Evolutionary conservation across 129 eudicot species (phyloP).

Genomic region (Logfia minima): DNA sequence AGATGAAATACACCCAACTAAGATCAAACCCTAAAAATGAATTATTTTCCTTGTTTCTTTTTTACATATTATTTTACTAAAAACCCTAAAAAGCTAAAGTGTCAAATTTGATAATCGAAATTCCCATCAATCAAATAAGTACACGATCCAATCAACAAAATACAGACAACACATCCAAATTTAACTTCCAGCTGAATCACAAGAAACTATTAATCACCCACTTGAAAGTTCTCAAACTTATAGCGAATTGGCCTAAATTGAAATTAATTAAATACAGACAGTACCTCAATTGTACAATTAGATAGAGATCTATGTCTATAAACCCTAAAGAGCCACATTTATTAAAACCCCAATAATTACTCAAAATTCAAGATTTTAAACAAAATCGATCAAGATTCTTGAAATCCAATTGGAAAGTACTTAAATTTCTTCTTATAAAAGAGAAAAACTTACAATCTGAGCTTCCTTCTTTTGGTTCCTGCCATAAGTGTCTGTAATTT

Average conservation of each 20-base stretch:
- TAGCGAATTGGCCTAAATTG: neutral
- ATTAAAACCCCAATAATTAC: neutral
- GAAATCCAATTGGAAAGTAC: conserved; percentile 16
- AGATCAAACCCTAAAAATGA: conserved; percentile 23
- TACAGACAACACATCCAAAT: neutral
- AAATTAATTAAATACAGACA: conserved; percentile 14
- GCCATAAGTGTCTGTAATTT: conserved; percentile 35
- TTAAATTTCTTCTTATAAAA: neutral
- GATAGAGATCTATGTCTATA: conserved; percentile 28
- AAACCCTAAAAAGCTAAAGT: conserved; percentile 29
- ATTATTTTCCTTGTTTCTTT: neutral
- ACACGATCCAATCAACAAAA: conserved; percentile 7
- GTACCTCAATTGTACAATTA: conserved; percentile 9
- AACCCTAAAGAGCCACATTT: conserved; percentile 15
- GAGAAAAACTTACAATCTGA: conserved; percentile 41
- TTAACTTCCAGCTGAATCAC: conserved; percentile 10
- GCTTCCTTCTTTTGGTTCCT: conserved; percentile 49
- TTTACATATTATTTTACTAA: neutral
- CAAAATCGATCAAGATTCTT: conserved; percentile 9
- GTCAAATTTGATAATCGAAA: conserved; percentile 12
- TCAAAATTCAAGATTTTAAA: neutral
- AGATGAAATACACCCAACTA: neutral
- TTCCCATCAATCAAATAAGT: neutral
- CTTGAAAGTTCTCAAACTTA: neutral
- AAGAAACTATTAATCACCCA: neutral